Conservation (phyloP, 2,329 filamentous ascomycete genomes). For the Talaromyces funiculosus region DNA sequence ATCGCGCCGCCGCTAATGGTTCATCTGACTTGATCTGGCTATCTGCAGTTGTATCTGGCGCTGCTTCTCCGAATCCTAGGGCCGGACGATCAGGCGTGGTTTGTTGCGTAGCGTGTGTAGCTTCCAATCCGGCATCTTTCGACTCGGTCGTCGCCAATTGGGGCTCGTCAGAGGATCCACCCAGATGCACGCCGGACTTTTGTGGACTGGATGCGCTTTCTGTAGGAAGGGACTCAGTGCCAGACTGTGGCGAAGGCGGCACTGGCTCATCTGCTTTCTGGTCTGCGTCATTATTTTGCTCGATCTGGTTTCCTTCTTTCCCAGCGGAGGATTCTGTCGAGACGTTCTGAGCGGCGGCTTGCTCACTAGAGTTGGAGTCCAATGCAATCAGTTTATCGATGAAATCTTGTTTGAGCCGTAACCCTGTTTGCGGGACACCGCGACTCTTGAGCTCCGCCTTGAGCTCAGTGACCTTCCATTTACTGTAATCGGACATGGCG, state of each 20-base stretch:
- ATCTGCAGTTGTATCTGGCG: not conserved
- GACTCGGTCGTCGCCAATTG: not conserved
- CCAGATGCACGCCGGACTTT: not conserved
- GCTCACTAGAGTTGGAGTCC: slow-evolving; percentile 29
- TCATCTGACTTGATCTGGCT: not conserved
- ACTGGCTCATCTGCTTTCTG: slow-evolving; percentile 11
- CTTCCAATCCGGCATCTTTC: slow-evolving; percentile 1
- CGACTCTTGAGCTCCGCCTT: slow-evolving; percentile 68
- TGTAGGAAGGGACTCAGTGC: slow-evolving; percentile 1
- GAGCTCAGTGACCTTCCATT: slow-evolving; percentile 68
- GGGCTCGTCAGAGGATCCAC: not conserved
- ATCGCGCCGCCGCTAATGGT: not conserved
- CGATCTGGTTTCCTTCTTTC: slow-evolving; percentile 11
- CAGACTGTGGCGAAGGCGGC: slow-evolving; percentile 7
- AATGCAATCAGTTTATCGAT: slow-evolving; percentile 56
- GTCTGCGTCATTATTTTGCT: slow-evolving; percentile 4
- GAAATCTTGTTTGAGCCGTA: slow-evolving; percentile 62
- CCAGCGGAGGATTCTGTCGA: slow-evolving; percentile 8
- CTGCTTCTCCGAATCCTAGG: not conserved
- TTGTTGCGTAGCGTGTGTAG: not conserved
- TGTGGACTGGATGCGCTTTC: not conserved
- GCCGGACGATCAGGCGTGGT: not conserved
- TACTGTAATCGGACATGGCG: slow-evolving; percentile 49
- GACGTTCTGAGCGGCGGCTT: slow-evolving; percentile 24
- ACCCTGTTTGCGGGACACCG: slow-evolving; percentile 62